Evolutionary conservation across 2,329 filamentous ascomycete genomes (phyloP).

Genomic region (Polytolypa hystricis): DNA sequence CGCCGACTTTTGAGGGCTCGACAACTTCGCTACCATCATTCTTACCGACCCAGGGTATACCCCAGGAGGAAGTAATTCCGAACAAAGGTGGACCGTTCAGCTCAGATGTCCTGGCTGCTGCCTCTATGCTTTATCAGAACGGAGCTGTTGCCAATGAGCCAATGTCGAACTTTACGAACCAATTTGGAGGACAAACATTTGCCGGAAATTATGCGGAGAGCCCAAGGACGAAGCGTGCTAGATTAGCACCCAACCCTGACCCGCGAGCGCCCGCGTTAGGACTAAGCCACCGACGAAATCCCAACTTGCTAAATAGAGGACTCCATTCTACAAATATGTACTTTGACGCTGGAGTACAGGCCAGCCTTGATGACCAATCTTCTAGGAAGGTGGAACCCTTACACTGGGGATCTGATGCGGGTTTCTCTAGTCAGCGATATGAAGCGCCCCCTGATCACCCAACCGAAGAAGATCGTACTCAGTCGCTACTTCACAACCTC

Average conservation of each 20-base stretch:
- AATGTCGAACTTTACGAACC: constrained; percentile 18
- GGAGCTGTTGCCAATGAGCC: constrained; percentile 22
- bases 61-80: constrained; percentile 13
- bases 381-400: constrained; percentile 34
- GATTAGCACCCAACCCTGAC: neutral
- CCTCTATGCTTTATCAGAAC: constrained; percentile 36
- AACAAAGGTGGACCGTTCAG: constrained; percentile 17
- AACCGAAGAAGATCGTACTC: constrained; percentile 46
- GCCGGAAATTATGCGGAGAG: constrained; percentile 10
- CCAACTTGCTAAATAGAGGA: constrained; percentile 13
- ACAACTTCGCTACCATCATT: constrained; percentile 52
- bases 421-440: constrained; percentile 52
- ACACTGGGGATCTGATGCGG: constrained; percentile 59
- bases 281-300: too few species aligned
- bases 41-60: constrained; percentile 6
- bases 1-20: constrained; percentile 55
- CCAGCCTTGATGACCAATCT: constrained; percentile 24
- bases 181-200: constrained; percentile 19
- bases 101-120: constrained; percentile 48
- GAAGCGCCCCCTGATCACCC: constrained; percentile 46
- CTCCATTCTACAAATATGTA: constrained; percentile 29
- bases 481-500: constrained; percentile 45
- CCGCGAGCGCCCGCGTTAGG: neutral
- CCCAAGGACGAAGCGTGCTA: neutral
- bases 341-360: constrained; percentile 24